Evolutionary conservation across 257 asterid species (phyloP), one percentile per base, ranked within the genome.

Genomic region (Craterostigma plantagineum): DNA sequence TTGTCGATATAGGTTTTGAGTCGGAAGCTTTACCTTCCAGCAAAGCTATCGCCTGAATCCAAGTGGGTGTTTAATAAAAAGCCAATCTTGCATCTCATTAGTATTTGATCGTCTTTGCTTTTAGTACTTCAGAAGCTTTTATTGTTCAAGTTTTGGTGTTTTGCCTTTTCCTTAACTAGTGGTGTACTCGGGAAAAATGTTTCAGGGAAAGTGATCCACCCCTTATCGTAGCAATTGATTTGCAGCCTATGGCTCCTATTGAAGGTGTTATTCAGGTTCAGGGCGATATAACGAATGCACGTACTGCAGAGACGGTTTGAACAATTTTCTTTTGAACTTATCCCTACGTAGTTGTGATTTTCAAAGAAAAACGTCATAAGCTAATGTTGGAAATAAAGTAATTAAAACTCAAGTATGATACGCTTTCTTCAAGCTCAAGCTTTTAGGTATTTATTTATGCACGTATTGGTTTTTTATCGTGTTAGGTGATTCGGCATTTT

Each of bases 241-340:
- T 90, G 72, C 99, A 90, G 70, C 99, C 99, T 18, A 83, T 90
- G 95, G 96, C 99, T 35, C 99, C 99, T 38, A 83, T 90, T 51
- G 99, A 90, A 58, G 99, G 99, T 49, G 94, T 90, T 58, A 83
- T 90, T 69, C 99, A 90, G 85, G 95, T 90, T 50, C 99, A 90
- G 54, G 99, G 99, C 63, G 99, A 90, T 66, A 90, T 90, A 57
- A 90, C 99, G 52, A 90, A 90, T 69, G 95, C 95, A 18, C 72
- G 91, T 35, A 83, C 99, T 14, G 99, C 99, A 62, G 95, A 90
- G 75, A 86, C 80, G 77, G 99, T 90, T 58, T 33, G 64, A n/a
- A 46, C n/a, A n/a, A n/a, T n/a, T n/a, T n/a, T 14, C 14, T 10
- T 40, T 40, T n/a, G 15, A 2, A 10, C 16, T 12, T 36, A 36